Conservation (phyloP, 106 monocot species). For the Dendrobium nobile region DNA sequence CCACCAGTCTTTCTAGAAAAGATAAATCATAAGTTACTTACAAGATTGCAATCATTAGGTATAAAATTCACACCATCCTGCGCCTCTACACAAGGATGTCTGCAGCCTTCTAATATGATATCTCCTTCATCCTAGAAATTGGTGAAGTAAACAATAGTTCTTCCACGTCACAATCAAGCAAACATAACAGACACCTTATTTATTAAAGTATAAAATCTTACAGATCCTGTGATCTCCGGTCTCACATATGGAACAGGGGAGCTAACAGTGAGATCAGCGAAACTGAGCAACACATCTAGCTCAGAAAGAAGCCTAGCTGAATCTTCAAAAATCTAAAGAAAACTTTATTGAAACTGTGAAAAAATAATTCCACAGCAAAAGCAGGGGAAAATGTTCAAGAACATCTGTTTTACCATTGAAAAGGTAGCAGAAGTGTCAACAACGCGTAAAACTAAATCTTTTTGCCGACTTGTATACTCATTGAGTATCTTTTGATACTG, state of each 20-base stretch:
- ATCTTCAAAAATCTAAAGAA: slow-evolving; percentile 68
- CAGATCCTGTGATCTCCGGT: slow-evolving; percentile 75
- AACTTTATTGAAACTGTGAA: neutral
- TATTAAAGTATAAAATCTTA: slow-evolving; percentile 21
- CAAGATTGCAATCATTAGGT: slow-evolving; percentile 91
- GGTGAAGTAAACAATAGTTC: neutral
- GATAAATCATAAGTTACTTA: slow-evolving; percentile 32
- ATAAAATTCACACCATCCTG: slow-evolving; percentile 97
- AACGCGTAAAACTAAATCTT: slow-evolving; percentile 64
- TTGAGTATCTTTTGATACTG: slow-evolving; percentile 66
- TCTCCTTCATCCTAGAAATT: slow-evolving; percentile 77
- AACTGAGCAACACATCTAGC: slow-evolving; percentile 87
- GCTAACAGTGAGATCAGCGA: slow-evolving; percentile 79
- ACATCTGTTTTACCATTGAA: slow-evolving; percentile 56
- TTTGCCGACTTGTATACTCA: slow-evolving; percentile 74
- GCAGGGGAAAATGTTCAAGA: neutral
- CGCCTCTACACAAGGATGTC: slow-evolving; percentile 98
- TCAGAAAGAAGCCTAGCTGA: slow-evolving; percentile 71
- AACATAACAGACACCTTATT: neutral
- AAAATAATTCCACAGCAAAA: neutral
- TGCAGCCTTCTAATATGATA: slow-evolving; percentile 86
- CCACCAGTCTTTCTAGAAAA: neutral
- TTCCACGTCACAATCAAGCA: neutral
- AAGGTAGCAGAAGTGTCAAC: slow-evolving; percentile 69
- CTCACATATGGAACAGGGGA: slow-evolving; percentile 84